Evolutionary conservation across 768 basidiomycete species (phyloP).

Genomic region (Russula dissimulans): DNA sequence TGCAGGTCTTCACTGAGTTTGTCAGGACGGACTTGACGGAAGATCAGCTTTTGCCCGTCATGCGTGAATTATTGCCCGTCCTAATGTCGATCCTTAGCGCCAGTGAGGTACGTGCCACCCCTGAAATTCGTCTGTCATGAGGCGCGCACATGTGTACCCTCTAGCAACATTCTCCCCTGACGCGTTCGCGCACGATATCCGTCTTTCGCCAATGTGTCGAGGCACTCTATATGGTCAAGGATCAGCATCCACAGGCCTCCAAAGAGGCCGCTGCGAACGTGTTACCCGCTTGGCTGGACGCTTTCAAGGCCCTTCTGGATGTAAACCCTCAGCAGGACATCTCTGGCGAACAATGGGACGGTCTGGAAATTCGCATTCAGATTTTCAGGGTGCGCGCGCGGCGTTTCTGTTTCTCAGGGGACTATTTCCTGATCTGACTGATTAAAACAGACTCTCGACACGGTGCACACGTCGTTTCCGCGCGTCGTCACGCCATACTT

Average conservation of each 20-base stretch:
- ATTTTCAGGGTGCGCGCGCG: conserved; percentile 61
- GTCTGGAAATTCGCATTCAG: conserved; percentile 67
- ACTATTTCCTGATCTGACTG: neutral
- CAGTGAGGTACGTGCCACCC: conserved; percentile 42
- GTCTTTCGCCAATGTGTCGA: conserved; percentile 88
- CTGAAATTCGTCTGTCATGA: neutral
- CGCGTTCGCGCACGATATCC: conserved; percentile 74
- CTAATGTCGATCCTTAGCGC: conserved; percentile 73
- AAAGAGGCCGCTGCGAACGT: conserved; percentile 74
- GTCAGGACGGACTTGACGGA: conserved; percentile 88
- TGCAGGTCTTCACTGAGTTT: conserved; percentile 94
- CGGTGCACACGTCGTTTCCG: conserved; percentile 76
- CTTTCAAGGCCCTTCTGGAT: conserved; percentile 69
- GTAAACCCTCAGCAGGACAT: conserved; percentile 58
- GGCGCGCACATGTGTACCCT: neutral
- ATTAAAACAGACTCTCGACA: conserved; percentile 57
- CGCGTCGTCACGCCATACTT: conserved; percentile 57
- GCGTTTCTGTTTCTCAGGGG: neutral
- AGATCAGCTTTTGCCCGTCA: conserved; percentile 87
- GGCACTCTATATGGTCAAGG: conserved; percentile 91
- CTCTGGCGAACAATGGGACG: conserved; percentile 65
- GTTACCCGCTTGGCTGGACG: conserved; percentile 86
- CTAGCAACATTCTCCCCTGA: conserved; percentile 65
- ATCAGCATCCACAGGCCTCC: conserved; percentile 79
- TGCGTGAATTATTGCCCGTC: conserved; percentile 83